A percentile compares a stretch with the other conserved stretches of the same genome.
Conservation (phyloP, 208 protist species). For the Herpetomonas samuelpessoai region DNA sequence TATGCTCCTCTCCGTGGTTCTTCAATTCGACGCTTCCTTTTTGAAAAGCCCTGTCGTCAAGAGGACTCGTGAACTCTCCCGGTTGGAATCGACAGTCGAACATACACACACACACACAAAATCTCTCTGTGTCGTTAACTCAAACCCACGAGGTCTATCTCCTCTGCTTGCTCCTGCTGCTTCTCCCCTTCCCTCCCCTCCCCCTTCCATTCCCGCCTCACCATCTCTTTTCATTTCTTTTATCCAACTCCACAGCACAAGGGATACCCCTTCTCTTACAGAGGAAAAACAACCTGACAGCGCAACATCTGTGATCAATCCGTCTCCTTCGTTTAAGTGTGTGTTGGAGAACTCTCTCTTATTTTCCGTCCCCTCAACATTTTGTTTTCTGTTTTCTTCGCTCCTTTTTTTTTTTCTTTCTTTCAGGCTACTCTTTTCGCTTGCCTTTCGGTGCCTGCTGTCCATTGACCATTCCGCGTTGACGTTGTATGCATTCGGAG, state of each 20-base stretch:
- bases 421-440: neutral
- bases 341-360: neutral
- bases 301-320: too few species aligned
- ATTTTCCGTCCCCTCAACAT: neutral
- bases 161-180: neutral
- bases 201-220: too few species aligned
- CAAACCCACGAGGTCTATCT: too few species aligned
- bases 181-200: neutral
- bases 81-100: too few species aligned
- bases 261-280: neutral
- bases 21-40: neutral
- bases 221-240: neutral
- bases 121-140: too few species aligned
- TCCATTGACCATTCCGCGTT: neutral
- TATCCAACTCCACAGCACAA: neutral
- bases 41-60: too few species aligned
- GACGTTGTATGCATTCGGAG: too few species aligned
- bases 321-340: too few species aligned
- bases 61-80: too few species aligned
- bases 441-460: neutral
- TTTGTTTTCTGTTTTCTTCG: neutral
- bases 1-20: neutral
- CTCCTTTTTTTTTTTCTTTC: neutral
- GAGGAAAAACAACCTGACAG: too few species aligned
- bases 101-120: too few species aligned